Evolutionary conservation across 768 basidiomycete species (phyloP).

Genomic region (Psilocybe azurescens): DNA sequence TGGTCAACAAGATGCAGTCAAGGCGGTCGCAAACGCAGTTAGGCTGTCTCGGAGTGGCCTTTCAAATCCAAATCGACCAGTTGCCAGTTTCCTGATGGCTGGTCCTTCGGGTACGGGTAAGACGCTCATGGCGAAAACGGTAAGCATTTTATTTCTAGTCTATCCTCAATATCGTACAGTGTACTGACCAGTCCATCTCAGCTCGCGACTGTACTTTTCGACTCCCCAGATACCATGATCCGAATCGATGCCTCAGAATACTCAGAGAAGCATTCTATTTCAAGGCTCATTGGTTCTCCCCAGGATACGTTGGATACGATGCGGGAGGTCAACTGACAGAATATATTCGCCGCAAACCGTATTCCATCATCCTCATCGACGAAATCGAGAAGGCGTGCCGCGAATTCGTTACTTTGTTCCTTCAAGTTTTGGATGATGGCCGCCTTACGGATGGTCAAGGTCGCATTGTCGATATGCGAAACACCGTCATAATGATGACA

Average conservation of each 20-base stretch:
- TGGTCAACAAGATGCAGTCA: constrained; percentile 91
- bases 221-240: constrained; percentile 91
- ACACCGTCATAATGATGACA: constrained; percentile 94
- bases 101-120: constrained; percentile 94
- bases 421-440: constrained; percentile 92
- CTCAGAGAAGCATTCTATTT: constrained; percentile 71
- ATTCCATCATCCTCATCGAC: constrained; percentile 84
- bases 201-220: constrained; percentile 90
- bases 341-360: constrained; percentile 91
- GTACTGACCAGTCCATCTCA: constrained; percentile 32
- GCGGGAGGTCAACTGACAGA: constrained; percentile 91
- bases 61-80: constrained; percentile 84
- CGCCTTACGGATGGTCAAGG: constrained; percentile 93
- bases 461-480: constrained; percentile 85
- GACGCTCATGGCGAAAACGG: constrained; percentile 89
- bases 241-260: constrained; percentile 94
- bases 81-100: constrained; percentile 92
- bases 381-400: constrained; percentile 92
- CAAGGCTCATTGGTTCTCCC: constrained; percentile 65
- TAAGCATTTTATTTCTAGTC: constrained; percentile 37
- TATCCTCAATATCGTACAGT: background rate
- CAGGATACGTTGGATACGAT: constrained; percentile 93
- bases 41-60: constrained; percentile 93
- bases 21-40: constrained; percentile 93
- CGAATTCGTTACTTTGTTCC: constrained; percentile 55